Evolutionary conservation across 176 grass and related monocot genomes (phyloP), one percentile per base, ranked within the genome.

Genomic region (Bonia amplexicaulis): DNA sequence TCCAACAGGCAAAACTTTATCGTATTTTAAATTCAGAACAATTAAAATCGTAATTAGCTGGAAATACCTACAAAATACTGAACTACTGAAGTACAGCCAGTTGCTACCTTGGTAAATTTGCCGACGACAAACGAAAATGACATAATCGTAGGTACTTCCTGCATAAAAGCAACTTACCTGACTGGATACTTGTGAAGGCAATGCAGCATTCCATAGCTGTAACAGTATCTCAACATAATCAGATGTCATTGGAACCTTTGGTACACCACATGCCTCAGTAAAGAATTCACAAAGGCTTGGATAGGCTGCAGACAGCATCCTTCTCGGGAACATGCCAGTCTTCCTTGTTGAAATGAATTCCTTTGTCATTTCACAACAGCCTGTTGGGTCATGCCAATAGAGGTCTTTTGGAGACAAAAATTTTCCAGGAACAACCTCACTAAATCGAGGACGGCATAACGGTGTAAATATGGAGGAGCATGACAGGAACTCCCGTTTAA

Each of bases 351-450:
- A 74, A 83, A 88, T 64, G 2, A 81, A 61, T 78, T 92, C 83
- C 68, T 93, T 92, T 61, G 66, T 85, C 54, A 82, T 78, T 75
- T 93, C 96, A 73, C 75, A 88, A 90, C 93, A 98, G 41, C 96
- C 89, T 70, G 91, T 93, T 55, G 96, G 96, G 83, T 98, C 96
- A 69, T 89, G 63, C 96, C 93, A 98, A 87, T 90, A 98, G 9
- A 93, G 71, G 20, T 95, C 83, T 86, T 93, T 87, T 74, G 93
- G 85, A 61, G 81, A 47, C 41, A 92, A 86, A 78, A 98, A 91
- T 23, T 75, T 85, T 59, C 96, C 96, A 73, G 66, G 72, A 80
- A 89, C 17, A 2, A 80, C 68, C 70, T 87, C 82, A 49, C 33
- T 89, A 55, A 83, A 92, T 79, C 77, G 63, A 69, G 82, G 54